phyloP scores from a whole-genome alignment of 2,329 filamentous ascomycete species.

The Ascocoryne sarcoides region DNA sequence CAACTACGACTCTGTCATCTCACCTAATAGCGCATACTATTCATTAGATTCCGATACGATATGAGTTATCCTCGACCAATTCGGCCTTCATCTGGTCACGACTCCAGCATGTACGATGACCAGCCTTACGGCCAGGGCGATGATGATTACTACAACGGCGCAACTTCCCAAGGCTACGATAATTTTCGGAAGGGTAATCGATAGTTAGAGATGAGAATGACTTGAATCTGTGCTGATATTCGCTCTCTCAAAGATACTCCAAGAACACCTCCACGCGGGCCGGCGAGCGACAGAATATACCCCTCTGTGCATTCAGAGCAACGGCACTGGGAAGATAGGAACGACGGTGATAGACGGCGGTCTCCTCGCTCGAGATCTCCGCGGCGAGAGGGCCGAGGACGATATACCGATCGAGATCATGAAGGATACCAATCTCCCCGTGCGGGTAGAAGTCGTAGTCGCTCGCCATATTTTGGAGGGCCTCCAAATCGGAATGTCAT shows the following conservation, averaged over 20 bases:
- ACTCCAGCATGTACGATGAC: constrained; percentile 38
- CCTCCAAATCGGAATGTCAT: constrained; percentile 43
- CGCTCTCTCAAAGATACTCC: constrained; percentile 27
- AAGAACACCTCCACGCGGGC: constrained; percentile 23
- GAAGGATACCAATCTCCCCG: constrained; percentile 28
- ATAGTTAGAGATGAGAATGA: constrained; percentile 21
- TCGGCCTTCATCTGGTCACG: constrained; percentile 15
- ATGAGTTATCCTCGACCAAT: constrained; percentile 19
- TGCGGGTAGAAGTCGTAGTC: constrained; percentile 24
- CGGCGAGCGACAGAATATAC: constrained; percentile 15
- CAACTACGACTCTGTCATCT: too few relatives aligned
- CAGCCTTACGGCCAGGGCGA: constrained; percentile 24
- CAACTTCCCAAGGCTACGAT: constrained; percentile 22
- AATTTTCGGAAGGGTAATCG: constrained; percentile 30
- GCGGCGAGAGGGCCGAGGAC: constrained; percentile 24
- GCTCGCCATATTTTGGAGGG: constrained; percentile 27
- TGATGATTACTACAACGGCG: constrained; percentile 16
- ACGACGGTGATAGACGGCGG: constrained; percentile 27
- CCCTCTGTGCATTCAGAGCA: constrained; percentile 14
- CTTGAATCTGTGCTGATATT: constrained; percentile 28
- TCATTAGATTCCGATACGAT: too few relatives aligned
- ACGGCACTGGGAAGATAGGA: constrained; percentile 24
- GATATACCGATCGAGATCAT: constrained; percentile 28
- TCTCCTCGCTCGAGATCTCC: constrained; percentile 33
- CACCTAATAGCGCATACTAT: too few relatives aligned